Evolutionary conservation across 2,329 filamentous ascomycete genomes (phyloP).

Genomic region (Zymoseptoria passerinii): DNA sequence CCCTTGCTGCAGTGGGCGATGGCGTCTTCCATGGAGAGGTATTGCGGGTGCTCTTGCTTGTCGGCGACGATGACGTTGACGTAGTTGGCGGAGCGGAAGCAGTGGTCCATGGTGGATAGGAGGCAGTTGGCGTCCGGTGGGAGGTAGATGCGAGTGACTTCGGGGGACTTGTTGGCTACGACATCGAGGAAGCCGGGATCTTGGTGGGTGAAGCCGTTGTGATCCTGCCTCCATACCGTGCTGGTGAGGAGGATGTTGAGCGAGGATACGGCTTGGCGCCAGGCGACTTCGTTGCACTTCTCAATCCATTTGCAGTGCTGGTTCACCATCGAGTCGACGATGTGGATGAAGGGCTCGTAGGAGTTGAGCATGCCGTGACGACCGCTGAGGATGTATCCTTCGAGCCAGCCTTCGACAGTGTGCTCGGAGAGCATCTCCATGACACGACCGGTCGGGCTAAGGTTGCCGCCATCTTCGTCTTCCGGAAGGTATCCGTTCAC

Average conservation of each 20-base stretch:
- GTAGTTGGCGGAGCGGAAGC: conserved; percentile 64
- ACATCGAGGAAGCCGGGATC: conserved; percentile 74
- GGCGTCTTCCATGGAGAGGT: conserved; percentile 63
- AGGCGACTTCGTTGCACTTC: conserved; percentile 71
- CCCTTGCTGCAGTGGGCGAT: conserved; percentile 71
- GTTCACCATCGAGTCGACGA: conserved; percentile 80
- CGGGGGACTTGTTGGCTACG: conserved; percentile 69
- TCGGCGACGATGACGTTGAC: conserved; percentile 75
- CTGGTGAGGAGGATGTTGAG: conserved; percentile 73
- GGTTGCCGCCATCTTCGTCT: conserved; percentile 65
- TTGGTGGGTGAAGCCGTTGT: conserved; percentile 77
- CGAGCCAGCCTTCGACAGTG: conserved; percentile 70
- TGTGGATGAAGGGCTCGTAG: conserved; percentile 75
- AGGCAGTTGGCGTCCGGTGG: conserved; percentile 73
- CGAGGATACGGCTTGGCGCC: conserved; percentile 64
- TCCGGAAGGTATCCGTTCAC: conserved; percentile 71
- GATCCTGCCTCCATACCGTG: conserved; percentile 74
- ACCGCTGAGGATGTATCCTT: conserved; percentile 68
- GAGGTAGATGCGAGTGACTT: conserved; percentile 72
- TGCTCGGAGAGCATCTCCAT: conserved; percentile 84
- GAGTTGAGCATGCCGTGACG: conserved; percentile 70
- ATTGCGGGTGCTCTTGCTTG: conserved; percentile 72
- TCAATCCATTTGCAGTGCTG: conserved; percentile 82
- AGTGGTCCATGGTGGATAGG: conserved; percentile 68
- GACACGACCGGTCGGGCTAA: conserved; percentile 59